phyloP scores from a whole-genome alignment of 164 flowering plant genomes.

The Platanus orientalis region DNA sequence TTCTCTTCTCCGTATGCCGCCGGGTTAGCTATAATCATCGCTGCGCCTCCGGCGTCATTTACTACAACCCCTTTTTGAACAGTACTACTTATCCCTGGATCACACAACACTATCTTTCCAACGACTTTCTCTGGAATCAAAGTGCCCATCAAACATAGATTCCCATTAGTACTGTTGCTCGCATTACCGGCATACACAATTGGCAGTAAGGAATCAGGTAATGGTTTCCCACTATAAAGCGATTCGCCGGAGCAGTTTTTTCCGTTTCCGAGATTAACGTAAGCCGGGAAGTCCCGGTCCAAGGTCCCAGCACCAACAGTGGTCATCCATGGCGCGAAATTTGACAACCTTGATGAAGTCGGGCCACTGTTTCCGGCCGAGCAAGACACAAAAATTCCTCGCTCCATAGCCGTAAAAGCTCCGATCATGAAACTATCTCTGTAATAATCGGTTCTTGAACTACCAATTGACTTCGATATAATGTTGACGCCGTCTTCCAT shows the following conservation, averaged over 20 bases:
- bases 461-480: constrained; percentile 78
- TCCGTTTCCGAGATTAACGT: constrained; percentile 40
- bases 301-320: constrained; percentile 90
- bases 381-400: constrained; percentile 70
- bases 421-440: constrained; percentile 72
- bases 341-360: constrained; percentile 38
- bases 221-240: constrained; percentile 55
- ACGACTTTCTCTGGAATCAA: constrained; percentile 48
- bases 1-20: constrained; percentile 61
- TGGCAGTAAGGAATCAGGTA: constrained; percentile 31
- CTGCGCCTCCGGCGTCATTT: constrained; percentile 71
- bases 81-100: constrained; percentile 55
- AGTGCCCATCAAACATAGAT: constrained; percentile 51
- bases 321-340: constrained; percentile 84
- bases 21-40: constrained; percentile 72
- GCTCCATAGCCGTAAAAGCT: constrained; percentile 70
- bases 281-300: constrained; percentile 87
- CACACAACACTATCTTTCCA: constrained; percentile 84
- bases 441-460: constrained; percentile 51
- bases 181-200: constrained; percentile 59
- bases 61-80: constrained; percentile 64
- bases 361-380: constrained; percentile 95
- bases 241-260: constrained; percentile 50
- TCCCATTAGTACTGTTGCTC: constrained; percentile 38
- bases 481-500: constrained; percentile 90